These are phyloP conservation scores for Citrus glauca DNA, from an alignment of 345 rosid species.

Conservation along the genomic window DNA sequence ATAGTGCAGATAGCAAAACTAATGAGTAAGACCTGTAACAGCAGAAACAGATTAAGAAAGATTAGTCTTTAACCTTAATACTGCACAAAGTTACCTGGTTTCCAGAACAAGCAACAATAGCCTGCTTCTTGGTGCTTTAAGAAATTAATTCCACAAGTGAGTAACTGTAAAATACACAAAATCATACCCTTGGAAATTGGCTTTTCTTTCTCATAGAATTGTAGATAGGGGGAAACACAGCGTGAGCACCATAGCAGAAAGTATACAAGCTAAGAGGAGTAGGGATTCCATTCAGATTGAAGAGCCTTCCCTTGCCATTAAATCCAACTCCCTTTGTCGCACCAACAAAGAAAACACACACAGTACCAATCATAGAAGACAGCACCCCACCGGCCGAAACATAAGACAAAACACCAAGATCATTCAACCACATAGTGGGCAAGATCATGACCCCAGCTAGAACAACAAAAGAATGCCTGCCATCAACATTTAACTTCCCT, in stretches of 20 bases:
- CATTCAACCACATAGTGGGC: conserved; percentile 41
- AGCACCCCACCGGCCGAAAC: conserved; percentile 47
- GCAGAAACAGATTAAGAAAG: background rate
- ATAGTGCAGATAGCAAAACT: conserved; percentile 35
- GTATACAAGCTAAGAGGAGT: conserved; percentile 36
- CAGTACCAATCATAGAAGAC: conserved; percentile 31
- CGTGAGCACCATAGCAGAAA: conserved; percentile 49
- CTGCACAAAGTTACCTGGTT: no score
- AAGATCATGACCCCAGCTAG: conserved; percentile 28
- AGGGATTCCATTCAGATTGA: conserved; percentile 37
- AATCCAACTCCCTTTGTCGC: conserved; percentile 29
- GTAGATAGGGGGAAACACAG: conserved; percentile 43
- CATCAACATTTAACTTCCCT: conserved; percentile 23
- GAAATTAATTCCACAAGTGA: no score
- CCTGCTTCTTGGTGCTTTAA: no score
- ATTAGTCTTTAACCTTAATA: background rate
- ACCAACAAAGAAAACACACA: conserved; percentile 38
- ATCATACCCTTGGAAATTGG: conserved; percentile 34
- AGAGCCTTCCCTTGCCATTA: conserved; percentile 27
- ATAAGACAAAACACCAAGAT: conserved; percentile 36
- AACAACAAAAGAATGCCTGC: conserved; percentile 30
- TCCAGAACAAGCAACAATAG: no score
- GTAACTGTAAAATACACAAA: background rate
- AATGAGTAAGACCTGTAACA: conserved; percentile 33
- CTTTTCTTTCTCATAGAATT: conserved; percentile 39